A percentile compares a stretch with the other conserved stretches of the same genome.
These are phyloP conservation scores for Mycena epipterygia DNA, from an alignment of 768 basidiomycete species.

Conservation along the genomic window DNA sequence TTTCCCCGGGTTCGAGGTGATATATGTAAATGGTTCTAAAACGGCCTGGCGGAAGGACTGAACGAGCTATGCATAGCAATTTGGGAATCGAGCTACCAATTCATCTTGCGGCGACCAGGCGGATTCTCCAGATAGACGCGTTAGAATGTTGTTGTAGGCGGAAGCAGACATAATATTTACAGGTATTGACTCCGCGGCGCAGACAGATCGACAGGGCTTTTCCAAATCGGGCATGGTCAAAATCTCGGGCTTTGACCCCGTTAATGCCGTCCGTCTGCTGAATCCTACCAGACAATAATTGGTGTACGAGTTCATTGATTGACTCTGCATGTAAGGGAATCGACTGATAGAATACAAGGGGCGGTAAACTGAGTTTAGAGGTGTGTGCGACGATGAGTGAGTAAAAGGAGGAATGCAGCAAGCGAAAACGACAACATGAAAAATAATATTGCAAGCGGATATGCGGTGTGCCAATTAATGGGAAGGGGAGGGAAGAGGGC, in stretches of 20 bases:
- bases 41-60: conserved; percentile 55
- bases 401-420: conserved; percentile 49
- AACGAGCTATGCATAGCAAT: neutral
- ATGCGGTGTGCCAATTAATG: conserved; percentile 35
- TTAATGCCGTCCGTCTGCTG: no score
- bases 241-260: no score
- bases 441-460: conserved; percentile 40
- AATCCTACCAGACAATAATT: neutral
- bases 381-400: conserved; percentile 40
- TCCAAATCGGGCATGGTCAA: no score
- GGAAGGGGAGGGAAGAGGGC: conserved; percentile 37
- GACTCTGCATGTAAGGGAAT: conserved; percentile 24
- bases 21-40: conserved; percentile 91
- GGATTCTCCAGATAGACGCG: conserved; percentile 46
- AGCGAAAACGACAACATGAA: conserved; percentile 58
- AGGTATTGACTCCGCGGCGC: neutral
- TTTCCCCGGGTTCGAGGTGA: conserved; percentile 89
- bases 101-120: conserved; percentile 54
- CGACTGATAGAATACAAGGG: conserved; percentile 33
- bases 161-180: conserved; percentile 33
- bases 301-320: conserved; percentile 24
- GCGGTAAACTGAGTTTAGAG: conserved; percentile 37
- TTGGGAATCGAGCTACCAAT: conserved; percentile 40
- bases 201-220: no score
- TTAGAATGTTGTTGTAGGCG: conserved; percentile 58